These are phyloP conservation scores for Hypsizygus ulmarius DNA, from an alignment of 1,284 basidiomycete genomes.

Conservation along the genomic window DNA sequence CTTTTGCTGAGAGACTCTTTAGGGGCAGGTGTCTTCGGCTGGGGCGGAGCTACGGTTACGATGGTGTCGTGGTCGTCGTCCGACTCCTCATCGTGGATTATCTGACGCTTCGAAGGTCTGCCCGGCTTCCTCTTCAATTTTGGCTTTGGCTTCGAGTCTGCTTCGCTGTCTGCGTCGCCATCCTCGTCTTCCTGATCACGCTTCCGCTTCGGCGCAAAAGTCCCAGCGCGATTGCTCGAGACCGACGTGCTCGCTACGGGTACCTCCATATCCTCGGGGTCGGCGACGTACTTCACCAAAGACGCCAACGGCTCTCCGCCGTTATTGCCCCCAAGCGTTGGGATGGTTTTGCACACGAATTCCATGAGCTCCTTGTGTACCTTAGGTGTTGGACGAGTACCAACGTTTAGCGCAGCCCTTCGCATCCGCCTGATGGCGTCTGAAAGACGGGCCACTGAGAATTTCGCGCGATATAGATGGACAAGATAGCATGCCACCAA, in stretches of 20 bases:
- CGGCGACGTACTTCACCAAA: background rate
- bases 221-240: background rate
- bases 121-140: background rate
- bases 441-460: conserved; percentile 40
- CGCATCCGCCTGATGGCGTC: conserved; percentile 46
- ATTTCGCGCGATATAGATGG: conserved; percentile 32
- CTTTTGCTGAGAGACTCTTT: background rate
- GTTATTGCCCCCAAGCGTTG: conserved; percentile 1
- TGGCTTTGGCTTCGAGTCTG: conserved; percentile 1
- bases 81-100: background rate
- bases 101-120: background rate
- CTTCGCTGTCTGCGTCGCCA: background rate
- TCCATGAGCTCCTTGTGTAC: conserved; percentile 7
- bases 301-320: background rate
- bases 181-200: background rate
- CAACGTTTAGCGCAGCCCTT: conserved; percentile 30
- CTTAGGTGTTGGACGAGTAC: conserved; percentile 1
- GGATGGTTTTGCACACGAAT: conserved; percentile 7
- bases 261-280: too few relatives aligned
- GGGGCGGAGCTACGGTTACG: background rate
- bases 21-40: background rate
- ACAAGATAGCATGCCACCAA: conserved; percentile 50
- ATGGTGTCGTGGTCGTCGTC: background rate
- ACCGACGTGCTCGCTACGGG: background rate
- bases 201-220: conserved; percentile 9